These are phyloP conservation scores for Eucalyptus victrix DNA, from an alignment of 345 rosid genomes.

Conservation along the genomic window DNA sequence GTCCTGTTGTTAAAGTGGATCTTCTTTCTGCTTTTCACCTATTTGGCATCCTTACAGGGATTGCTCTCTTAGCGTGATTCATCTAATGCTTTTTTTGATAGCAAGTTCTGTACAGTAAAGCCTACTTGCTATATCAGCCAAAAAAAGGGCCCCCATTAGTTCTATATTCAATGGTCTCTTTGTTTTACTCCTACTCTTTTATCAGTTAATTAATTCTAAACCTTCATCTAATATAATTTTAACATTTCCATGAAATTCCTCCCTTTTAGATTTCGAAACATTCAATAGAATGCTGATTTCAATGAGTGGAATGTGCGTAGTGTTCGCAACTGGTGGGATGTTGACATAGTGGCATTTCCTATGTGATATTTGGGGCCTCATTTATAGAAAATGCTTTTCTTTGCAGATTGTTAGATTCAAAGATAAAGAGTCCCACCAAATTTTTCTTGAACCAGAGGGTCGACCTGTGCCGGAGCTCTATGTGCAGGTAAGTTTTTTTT, in stretches of 20 bases:
- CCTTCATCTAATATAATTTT: not conserved
- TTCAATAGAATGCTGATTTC: not conserved
- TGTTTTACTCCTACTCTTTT: not conserved
- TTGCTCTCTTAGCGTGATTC: not conserved
- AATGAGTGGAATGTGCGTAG: not conserved
- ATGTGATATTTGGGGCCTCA: not conserved
- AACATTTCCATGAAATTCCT: not conserved
- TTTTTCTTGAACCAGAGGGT: slow-evolving; percentile 98
- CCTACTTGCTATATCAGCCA: not conserved
- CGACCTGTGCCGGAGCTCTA: slow-evolving; percentile 92
- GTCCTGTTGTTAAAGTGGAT: not conserved
- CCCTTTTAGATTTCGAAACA: not conserved
- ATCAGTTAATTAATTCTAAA: not conserved
- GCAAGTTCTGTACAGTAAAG: not conserved
- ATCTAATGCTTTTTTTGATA: not conserved
- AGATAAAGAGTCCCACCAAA: slow-evolving; percentile 97
- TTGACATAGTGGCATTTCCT: not conserved
- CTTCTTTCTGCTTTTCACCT: not conserved
- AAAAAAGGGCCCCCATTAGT: not conserved
- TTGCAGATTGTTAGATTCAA: slow-evolving; percentile 79
- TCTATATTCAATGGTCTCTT: not conserved
- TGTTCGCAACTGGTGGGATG: not conserved
- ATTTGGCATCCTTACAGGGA: not conserved
- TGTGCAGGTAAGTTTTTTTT: slow-evolving; percentile 52
- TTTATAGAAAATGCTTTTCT: not conserved